phyloP scores from a whole-genome alignment of 306 rosid species.

The Castanopsis chinensis region DNA sequence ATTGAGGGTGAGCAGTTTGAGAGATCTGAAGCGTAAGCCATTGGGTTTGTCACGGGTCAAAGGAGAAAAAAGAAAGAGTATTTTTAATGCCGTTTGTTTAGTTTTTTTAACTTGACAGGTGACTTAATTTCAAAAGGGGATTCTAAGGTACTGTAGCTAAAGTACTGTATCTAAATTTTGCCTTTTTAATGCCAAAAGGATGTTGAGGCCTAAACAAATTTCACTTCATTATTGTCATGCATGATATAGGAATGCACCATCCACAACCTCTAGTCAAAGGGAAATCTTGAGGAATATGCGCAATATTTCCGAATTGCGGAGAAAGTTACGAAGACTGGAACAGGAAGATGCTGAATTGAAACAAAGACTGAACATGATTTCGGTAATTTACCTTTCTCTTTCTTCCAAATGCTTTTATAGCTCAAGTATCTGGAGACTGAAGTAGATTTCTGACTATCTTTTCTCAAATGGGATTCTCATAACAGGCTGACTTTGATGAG shows the following conservation, averaged over 20 bases:
- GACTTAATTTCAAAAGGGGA: too few relatives aligned
- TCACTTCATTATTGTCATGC: background rate
- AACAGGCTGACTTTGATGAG: too few relatives aligned
- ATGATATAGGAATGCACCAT: background rate
- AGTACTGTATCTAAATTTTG: too few relatives aligned
- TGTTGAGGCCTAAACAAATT: background rate
- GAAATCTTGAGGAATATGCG: background rate
- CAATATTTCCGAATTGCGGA: background rate
- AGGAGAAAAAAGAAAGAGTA: too few relatives aligned
- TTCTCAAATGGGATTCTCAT: background rate
- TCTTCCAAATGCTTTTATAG: background rate
- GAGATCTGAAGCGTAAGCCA: too few relatives aligned
- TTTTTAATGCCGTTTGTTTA: too few relatives aligned
- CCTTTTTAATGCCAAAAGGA: background rate
- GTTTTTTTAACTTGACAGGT: too few relatives aligned
- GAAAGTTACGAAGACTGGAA: background rate
- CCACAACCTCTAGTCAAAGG: background rate
- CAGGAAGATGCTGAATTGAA: background rate
- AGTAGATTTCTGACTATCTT: background rate
- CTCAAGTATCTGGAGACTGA: background rate
- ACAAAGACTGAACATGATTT: background rate
- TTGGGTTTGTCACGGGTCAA: too few relatives aligned
- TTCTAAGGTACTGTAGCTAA: too few relatives aligned
- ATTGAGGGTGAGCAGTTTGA: too few relatives aligned
- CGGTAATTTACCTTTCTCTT: background rate